These are phyloP conservation scores for Pseudevernia furfuracea DNA, from an alignment of 495 filamentous ascomycete genomes.

Conservation along the genomic window DNA sequence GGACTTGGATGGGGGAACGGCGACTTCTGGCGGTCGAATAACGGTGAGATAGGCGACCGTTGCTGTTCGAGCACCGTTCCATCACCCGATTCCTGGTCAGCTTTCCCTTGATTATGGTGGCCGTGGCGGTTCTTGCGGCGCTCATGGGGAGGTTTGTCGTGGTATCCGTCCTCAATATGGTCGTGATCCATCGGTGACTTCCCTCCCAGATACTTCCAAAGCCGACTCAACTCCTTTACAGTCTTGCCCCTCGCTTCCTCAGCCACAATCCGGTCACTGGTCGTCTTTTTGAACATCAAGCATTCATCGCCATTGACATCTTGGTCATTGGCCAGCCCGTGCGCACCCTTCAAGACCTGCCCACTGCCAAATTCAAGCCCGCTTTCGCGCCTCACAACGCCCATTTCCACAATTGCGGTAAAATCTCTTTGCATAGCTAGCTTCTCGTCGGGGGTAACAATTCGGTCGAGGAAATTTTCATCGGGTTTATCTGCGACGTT, in stretches of 20 bases:
- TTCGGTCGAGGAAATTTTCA: constrained; percentile 18
- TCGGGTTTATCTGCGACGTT: not conserved
- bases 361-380: constrained; percentile 19
- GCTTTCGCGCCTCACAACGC: constrained; percentile 13
- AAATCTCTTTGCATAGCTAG: constrained; percentile 11
- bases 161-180: no score
- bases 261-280: constrained; percentile 16
- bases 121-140: not conserved
- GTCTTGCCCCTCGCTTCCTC: constrained; percentile 30
- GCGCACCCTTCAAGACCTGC: constrained; percentile 11
- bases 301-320: not conserved
- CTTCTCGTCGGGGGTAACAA: constrained; percentile 21
- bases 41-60: no score
- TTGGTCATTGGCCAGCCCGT: not conserved
- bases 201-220: constrained; percentile 64
- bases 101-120: not conserved
- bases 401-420: not conserved
- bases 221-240: constrained; percentile 57
- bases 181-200: constrained; percentile 2
- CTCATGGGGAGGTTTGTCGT: not conserved
- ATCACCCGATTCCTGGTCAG: not conserved
- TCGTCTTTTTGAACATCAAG: constrained; percentile 12
- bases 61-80: not conserved
- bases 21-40: not conserved
- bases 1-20: not conserved